Evolutionary conservation across 1,284 basidiomycete species (phyloP).

Genomic region (Sparassis latifolia): DNA sequence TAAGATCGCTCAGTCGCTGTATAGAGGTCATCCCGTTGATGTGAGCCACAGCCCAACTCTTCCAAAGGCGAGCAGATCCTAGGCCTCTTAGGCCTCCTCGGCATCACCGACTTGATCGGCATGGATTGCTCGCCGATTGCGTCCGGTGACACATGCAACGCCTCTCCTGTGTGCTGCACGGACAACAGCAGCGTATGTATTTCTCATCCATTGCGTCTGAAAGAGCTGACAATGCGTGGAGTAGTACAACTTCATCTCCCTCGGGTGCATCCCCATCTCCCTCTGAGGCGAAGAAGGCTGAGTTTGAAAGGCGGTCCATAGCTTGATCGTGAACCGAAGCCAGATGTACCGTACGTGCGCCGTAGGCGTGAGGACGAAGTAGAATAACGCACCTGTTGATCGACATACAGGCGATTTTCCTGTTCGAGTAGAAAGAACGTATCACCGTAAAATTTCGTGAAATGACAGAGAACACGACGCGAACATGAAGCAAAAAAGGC

Average conservation of each 20-base stretch:
- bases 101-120: slow-evolving; percentile 20
- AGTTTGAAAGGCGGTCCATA: not conserved
- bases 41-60: slow-evolving; percentile 9
- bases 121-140: slow-evolving; percentile 23
- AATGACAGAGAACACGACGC: too few relatives aligned
- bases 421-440: too few relatives aligned
- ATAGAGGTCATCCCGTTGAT: not conserved
- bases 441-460: too few relatives aligned
- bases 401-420: too few relatives aligned
- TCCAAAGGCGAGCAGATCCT: not conserved
- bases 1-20: not conserved
- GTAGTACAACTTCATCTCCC: not conserved
- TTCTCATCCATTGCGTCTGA: not conserved
- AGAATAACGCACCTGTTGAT: too few relatives aligned
- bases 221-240: not conserved
- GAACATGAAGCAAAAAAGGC: too few relatives aligned
- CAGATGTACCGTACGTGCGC: too few relatives aligned
- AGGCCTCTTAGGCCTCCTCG: slow-evolving; percentile 14
- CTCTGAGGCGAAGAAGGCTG: not conserved
- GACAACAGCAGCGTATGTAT: not conserved
- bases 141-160: slow-evolving; percentile 13
- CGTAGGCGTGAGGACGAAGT: too few relatives aligned
- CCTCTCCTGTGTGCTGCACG: not conserved
- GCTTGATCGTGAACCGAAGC: too few relatives aligned
- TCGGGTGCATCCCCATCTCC: not conserved